Base-by-base conservation (phyloP, 257 asterid species). In the Capsicum baccatum region DNA sequence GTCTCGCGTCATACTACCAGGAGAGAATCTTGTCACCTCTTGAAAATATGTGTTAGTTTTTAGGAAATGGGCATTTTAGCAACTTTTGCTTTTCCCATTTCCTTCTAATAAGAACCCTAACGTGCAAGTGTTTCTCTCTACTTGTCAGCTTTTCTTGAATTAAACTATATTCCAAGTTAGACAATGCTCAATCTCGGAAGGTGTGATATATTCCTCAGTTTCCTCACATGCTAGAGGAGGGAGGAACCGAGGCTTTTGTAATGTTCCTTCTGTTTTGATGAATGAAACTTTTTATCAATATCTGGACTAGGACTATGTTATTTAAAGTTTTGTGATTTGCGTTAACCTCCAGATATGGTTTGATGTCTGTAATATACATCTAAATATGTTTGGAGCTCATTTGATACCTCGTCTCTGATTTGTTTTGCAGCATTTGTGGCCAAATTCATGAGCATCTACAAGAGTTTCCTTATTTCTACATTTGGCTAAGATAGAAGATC, bases 401-500 rank as follows among this genome's bases (percentile, higher is more conserved):
- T 80, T n/a, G 8, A 54, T 58, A 8, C 39, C 19, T 85, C 84
- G 82, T 69, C 50, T 82, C 82, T 76, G 57, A 79, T 87, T 55
- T 42, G 86, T 81, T 10, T 86, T 88, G 94, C 99, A 94, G 99
- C 98, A 56, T 96, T 96, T 83, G 98, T 96, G 83, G 98, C 99
- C 85, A 96, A 96, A 91, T 94, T 96, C 89, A 96, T 96, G 99
- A 96, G 99, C 94, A 87, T 94, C 88, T 96, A 94, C 89, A 96
- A 91, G 87, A 94, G 94, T 60, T 96, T 94, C 92, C 98, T 96
- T 87, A 92, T 94, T 21, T 94, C 94, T 86, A 94, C 98, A 56
- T 94, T 96, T 81, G 99, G 99, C 84, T 94, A 89, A 91, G 85
- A 79, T 19, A 56, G 85, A 57, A 50, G 14, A 81, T 81, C 79